These are phyloP conservation scores for Torrubiellomyces zombiae DNA, from an alignment of 2,329 filamentous ascomycete species.

Conservation along the genomic window DNA sequence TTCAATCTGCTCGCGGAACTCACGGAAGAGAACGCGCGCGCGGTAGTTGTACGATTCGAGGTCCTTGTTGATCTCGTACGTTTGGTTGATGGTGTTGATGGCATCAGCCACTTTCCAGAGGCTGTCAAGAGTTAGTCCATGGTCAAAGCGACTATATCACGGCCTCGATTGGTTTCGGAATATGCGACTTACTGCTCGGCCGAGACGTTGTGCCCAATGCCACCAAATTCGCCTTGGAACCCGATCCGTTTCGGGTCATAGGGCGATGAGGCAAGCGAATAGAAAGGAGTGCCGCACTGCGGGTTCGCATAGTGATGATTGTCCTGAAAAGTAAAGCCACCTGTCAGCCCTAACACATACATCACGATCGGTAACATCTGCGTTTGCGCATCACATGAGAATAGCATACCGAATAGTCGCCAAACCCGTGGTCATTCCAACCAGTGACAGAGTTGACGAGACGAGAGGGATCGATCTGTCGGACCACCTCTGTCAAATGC, in stretches of 20 bases:
- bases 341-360: not conserved
- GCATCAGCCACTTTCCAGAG: slow-evolving; percentile 48
- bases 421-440: slow-evolving; percentile 52
- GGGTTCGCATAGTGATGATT: slow-evolving; percentile 59
- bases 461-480: slow-evolving; percentile 42
- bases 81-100: slow-evolving; percentile 44
- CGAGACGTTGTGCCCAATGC: slow-evolving; percentile 48
- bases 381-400: not conserved
- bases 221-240: slow-evolving; percentile 56
- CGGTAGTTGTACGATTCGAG: slow-evolving; percentile 51
- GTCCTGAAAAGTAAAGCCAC: slow-evolving; percentile 22
- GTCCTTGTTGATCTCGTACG: slow-evolving; percentile 47
- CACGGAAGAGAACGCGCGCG: slow-evolving; percentile 39
- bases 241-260: slow-evolving; percentile 44
- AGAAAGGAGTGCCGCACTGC: slow-evolving; percentile 55
- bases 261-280: slow-evolving; percentile 37
- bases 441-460: slow-evolving; percentile 47
- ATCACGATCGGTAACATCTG: not conserved
- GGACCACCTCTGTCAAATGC: slow-evolving; percentile 35
- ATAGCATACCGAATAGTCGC: slow-evolving; percentile 35
- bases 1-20: slow-evolving; percentile 44
- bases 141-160: no score
- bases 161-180: no score
- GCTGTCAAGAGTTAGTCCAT: no score
- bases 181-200: slow-evolving; percentile 34